These are phyloP conservation scores for Kwoniella bestiolae DNA, from an alignment of 768 basidiomycete genomes.

Conservation along the genomic window DNA sequence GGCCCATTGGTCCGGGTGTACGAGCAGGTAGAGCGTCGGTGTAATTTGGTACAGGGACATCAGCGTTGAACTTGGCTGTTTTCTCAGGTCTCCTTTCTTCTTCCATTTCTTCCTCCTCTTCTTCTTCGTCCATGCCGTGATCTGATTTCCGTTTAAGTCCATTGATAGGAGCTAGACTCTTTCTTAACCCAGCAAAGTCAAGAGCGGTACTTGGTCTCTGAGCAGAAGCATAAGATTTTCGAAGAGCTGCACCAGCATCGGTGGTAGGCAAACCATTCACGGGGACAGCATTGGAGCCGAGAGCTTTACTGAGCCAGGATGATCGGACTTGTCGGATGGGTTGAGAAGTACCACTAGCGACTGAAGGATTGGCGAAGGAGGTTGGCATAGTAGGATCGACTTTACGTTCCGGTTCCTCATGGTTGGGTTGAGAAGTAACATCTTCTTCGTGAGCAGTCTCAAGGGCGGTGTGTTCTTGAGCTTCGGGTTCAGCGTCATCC, in stretches of 20 bases:
- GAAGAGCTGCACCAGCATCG: background rate
- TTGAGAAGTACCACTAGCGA: constrained; percentile 2
- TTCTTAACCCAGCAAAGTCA: constrained; percentile 38
- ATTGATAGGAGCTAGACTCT: constrained; percentile 40
- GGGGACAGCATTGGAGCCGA: constrained; percentile 36
- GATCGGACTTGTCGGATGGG: constrained; percentile 46
- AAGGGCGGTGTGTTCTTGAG: too few relatives aligned
- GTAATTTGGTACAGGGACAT: constrained; percentile 4
- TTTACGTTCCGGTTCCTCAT: constrained; percentile 13
- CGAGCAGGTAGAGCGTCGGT: constrained; percentile 11
- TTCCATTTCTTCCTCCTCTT: constrained; percentile 24
- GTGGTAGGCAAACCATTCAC: constrained; percentile 1
- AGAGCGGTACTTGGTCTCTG: constrained; percentile 17
- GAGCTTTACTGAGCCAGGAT: constrained; percentile 50
- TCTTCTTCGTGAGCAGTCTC: background rate
- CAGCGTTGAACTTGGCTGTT: constrained; percentile 19
- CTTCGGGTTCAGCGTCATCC: too few relatives aligned
- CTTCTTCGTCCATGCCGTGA: constrained; percentile 26
- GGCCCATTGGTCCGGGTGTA: constrained; percentile 13
- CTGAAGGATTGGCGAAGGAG: constrained; percentile 9
- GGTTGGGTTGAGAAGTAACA: background rate
- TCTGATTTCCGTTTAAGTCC: constrained; percentile 49
- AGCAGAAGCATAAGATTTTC: constrained; percentile 19
- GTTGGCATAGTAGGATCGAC: constrained; percentile 18
- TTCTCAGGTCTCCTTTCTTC: constrained; percentile 42